phyloP scores from a whole-genome alignment of 2,329 filamentous ascomycete genomes.

The Nigrospora oryzae region DNA sequence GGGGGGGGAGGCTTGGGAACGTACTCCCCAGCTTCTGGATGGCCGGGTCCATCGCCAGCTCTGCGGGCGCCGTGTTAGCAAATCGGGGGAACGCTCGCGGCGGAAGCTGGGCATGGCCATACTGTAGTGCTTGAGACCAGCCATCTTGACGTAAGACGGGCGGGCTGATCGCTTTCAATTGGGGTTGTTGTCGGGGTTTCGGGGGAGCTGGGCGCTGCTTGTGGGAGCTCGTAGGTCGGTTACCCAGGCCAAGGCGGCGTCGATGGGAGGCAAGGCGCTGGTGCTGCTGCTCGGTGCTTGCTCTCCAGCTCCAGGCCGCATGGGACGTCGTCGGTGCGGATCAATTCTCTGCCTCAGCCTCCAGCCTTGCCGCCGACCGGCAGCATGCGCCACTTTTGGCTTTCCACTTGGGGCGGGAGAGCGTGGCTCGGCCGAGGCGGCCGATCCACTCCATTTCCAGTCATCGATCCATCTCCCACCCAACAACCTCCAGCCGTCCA shows the following conservation, averaged over 20 bases:
- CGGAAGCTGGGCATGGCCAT: conserved; percentile 6
- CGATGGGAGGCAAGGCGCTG: too few relatives aligned
- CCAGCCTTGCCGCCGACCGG: background rate
- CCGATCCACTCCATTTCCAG: too few relatives aligned
- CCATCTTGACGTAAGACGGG: conserved; percentile 27
- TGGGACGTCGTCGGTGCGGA: background rate
- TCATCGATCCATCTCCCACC: too few relatives aligned
- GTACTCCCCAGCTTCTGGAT: conserved; percentile 36
- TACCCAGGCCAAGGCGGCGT: too few relatives aligned
- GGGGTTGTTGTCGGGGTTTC: background rate
- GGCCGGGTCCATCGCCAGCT: conserved; percentile 37
- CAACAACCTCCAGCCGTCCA: too few relatives aligned
- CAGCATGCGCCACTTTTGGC: too few relatives aligned
- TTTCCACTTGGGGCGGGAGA: too few relatives aligned
- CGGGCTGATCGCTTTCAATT: conserved; percentile 4
- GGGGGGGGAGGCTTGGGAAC: conserved; percentile 11
- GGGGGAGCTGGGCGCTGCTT: background rate
- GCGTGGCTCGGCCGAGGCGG: too few relatives aligned
- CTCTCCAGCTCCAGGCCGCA: too few relatives aligned
- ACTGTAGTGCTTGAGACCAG: conserved; percentile 34
- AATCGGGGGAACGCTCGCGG: background rate
- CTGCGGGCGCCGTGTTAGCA: conserved; percentile 22
- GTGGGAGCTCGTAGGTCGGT: too few relatives aligned
- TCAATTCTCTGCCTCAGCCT: background rate
- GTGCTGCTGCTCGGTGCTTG: too few relatives aligned